phyloP scores from a whole-genome alignment of 2,329 filamentous ascomycete species.

The Tolypocladium amazonense region DNA sequence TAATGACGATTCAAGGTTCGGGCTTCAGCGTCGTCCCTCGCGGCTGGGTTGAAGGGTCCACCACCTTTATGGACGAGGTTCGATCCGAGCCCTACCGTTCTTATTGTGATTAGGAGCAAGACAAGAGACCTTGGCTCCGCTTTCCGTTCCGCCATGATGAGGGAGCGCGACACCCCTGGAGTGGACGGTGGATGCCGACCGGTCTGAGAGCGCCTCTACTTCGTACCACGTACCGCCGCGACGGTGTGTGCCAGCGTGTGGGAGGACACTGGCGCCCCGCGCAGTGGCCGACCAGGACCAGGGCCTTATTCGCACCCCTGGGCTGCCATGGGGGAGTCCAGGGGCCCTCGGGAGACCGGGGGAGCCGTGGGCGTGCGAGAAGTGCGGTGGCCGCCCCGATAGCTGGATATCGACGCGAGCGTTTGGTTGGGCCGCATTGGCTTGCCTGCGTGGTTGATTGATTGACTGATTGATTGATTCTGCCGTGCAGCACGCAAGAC shows the following conservation, averaged over 20 bases:
- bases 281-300: background rate
- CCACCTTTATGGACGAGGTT: background rate
- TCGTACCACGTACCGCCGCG: background rate
- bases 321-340: background rate
- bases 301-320: background rate
- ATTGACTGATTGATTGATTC: background rate
- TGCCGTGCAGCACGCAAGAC: conserved; percentile 1
- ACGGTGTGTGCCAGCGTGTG: background rate
- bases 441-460: background rate
- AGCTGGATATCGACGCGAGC: background rate
- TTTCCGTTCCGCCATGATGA: background rate
- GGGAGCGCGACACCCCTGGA: background rate
- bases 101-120: background rate
- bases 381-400: background rate
- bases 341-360: background rate
- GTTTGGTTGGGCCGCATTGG: background rate
- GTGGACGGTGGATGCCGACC: background rate
- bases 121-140: background rate
- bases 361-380: background rate
- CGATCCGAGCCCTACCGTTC: background rate
- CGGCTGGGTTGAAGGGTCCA: background rate
- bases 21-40: background rate
- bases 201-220: background rate
- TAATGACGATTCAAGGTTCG: background rate
- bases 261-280: background rate